Percentiles rank a stretch among this genome's conserved stretches.
phyloP scores from a whole-genome alignment of 2,329 filamentous ascomycete species.

The Gliomastix tumulicola region DNA sequence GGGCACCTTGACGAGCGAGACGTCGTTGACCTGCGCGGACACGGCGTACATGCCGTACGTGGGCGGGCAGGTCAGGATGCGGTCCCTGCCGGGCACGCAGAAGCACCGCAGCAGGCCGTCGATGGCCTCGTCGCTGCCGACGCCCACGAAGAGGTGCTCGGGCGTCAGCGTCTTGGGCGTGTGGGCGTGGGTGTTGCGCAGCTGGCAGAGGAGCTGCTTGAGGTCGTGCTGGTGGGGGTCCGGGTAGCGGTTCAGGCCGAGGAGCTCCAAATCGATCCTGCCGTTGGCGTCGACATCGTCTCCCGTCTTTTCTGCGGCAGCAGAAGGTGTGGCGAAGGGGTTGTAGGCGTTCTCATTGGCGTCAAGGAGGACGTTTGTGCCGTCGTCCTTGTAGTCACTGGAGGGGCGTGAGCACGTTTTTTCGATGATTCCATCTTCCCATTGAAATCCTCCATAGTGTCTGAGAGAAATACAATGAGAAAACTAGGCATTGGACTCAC shows the following conservation, averaged over 20 bases:
- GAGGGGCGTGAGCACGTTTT: slow-evolving; percentile 3
- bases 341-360: slow-evolving; percentile 98
- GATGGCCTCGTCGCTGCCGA: slow-evolving; percentile 95
- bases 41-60: slow-evolving; percentile 99
- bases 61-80: slow-evolving; percentile 89
- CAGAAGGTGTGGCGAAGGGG: slow-evolving; percentile 44
- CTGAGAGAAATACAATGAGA: too few species aligned
- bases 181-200: slow-evolving; percentile 82
- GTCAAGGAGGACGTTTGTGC: slow-evolving; percentile 90
- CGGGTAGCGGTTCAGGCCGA: slow-evolving; percentile 87
- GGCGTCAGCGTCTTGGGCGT: slow-evolving; percentile 67
- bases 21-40: slow-evolving; percentile 89
- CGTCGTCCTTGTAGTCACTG: slow-evolving; percentile 98
- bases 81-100: slow-evolving; percentile 79
- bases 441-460: too few species aligned
- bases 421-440: slow-evolving; percentile 1
- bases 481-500: slow-evolving; percentile 54
- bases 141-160: slow-evolving; percentile 86
- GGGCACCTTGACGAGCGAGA: slow-evolving; percentile 80
- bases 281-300: slow-evolving; percentile 7
- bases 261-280: slow-evolving; percentile 52
- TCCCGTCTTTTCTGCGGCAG: slow-evolving; percentile 24
- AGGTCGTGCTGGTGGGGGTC: slow-evolving; percentile 88
- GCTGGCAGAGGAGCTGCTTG: slow-evolving; percentile 77
- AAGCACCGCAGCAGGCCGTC: slow-evolving; percentile 91